Conservation (phyloP, 192 early-diverging fungal genomes). For the Backusella macrospora region DNA sequence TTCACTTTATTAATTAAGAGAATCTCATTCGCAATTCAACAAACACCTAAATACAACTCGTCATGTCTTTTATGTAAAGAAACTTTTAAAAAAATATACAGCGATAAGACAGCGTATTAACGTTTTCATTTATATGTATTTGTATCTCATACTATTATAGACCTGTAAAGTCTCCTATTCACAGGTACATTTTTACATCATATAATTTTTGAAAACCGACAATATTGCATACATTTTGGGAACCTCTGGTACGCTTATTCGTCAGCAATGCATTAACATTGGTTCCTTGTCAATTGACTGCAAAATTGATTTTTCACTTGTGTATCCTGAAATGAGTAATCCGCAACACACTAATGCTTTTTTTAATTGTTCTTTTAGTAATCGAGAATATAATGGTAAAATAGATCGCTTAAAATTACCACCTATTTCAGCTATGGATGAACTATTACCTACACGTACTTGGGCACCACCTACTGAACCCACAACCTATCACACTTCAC, state of each 20-base stretch:
- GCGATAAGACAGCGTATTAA: too few relatives aligned
- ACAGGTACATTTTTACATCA: conserved; percentile 1
- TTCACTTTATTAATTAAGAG: neutral
- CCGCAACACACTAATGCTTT: conserved; percentile 7
- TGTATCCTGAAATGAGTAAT: conserved; percentile 4
- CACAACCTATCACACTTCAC: neutral
- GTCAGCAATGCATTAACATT: conserved; percentile 26
- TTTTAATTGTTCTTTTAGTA: conserved; percentile 10
- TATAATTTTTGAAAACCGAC: conserved; percentile 14
- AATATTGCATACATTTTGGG: neutral
- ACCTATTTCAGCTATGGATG: conserved; percentile 26
- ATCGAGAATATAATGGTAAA: conserved; percentile 13
- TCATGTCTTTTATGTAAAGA: conserved; percentile 19
- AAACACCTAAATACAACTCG: neutral
- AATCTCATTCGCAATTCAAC: neutral
- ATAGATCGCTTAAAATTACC: conserved; percentile 20
- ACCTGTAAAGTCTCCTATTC: neutral
- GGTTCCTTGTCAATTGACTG: conserved; percentile 23
- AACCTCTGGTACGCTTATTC: conserved; percentile 17
- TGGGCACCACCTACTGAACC: conserved; percentile 16
- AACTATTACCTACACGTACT: conserved; percentile 11
- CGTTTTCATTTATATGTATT: neutral
- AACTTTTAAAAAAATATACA: neutral
- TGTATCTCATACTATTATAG: neutral
- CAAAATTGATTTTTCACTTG: conserved; percentile 12